Base-by-base conservation (phyloP, 352 stramenopile species). In the Bremia lactucae region DNA sequence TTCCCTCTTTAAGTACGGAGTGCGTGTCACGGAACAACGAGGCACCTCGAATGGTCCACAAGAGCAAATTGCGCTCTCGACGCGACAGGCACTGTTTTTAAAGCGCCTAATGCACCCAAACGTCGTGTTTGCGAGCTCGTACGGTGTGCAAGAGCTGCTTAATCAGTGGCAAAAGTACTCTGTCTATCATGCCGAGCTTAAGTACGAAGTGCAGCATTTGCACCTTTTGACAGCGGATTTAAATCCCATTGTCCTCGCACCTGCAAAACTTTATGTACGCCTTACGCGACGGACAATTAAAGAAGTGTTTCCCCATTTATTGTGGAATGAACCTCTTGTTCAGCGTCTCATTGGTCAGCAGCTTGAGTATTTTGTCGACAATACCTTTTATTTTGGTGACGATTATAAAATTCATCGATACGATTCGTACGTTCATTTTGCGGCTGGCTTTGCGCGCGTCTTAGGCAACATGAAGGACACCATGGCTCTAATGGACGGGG, bases 121-220 rank as follows among this genome's bases (percentile, higher is more conserved):
- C 13, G 53, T 85, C 46, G 45, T 70, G 6, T 79, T 85, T 21
- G 67, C 67, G 4, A 62, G 63, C 51, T 57, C 62, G 21, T 59
- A 65, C 24, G 72, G 72, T 11, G 47, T 83, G 5, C 42, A 38
- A 1, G 42, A 69, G 23, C 49, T 85, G 23, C 47, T 81, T 8
- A 57, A 77, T 21, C 72, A 85, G 55, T 85, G 72, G 72, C 39
- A 65, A 38, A 67, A 71, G 25, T 85, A 85, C 61, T 79, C 70
- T 23, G 59, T 71, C 38, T 80, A 69, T 46, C 64, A 80, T 48
- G 33, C 60, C 18, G 63, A 48, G 11, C 62, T 85, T 6, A 57
- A 69, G 37, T 80, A 74, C 39, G 59, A 73, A 33, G 39, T 82
- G 26, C 49, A 66, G 39, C 43, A 21, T 8, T 18, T 80, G 34